Conservation (phyloP, 345 rosid genomes). For the Eucalyptus tenuipes region DNA sequence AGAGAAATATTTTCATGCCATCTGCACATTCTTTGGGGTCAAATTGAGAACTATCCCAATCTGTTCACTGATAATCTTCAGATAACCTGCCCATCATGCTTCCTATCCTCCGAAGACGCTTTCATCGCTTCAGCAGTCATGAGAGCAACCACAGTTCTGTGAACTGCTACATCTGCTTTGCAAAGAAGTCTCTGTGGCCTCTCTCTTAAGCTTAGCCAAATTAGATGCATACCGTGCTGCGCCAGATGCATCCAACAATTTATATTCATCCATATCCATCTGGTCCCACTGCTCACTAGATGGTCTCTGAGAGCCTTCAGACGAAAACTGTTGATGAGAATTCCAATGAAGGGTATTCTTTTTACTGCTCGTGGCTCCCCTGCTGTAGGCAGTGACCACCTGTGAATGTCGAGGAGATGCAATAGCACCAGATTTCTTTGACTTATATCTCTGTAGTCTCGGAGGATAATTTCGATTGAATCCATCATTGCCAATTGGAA, state of each 20-base stretch:
- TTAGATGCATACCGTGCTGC: conserved; percentile 62
- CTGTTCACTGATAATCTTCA: background rate
- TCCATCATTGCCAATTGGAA: conserved; percentile 36
- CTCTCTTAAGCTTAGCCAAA: conserved; percentile 65
- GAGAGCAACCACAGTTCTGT: conserved; percentile 83
- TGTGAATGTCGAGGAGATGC: background rate
- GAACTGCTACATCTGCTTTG: conserved; percentile 78
- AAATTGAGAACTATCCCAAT: background rate
- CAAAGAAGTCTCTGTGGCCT: conserved; percentile 64
- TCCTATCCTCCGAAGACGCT: conserved; percentile 38
- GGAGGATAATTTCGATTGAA: conserved; percentile 7
- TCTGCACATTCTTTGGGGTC: background rate
- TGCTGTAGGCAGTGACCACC: background rate
- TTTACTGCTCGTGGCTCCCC: conserved; percentile 33
- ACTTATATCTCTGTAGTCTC: conserved; percentile 35
- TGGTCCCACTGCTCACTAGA: conserved; percentile 27
- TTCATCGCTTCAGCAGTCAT: conserved; percentile 81
- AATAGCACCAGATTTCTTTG: conserved; percentile 4
- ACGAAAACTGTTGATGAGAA: background rate
- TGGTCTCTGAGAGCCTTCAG: conserved; percentile 22
- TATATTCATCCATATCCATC: conserved; percentile 54
- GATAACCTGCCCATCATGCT: conserved; percentile 16
- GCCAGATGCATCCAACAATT: conserved; percentile 60
- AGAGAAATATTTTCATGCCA: background rate
- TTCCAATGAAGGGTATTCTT: conserved; percentile 19